Base-by-base conservation (phyloP, 441 rosid genomes). In the Erodium trifolium region DNA sequence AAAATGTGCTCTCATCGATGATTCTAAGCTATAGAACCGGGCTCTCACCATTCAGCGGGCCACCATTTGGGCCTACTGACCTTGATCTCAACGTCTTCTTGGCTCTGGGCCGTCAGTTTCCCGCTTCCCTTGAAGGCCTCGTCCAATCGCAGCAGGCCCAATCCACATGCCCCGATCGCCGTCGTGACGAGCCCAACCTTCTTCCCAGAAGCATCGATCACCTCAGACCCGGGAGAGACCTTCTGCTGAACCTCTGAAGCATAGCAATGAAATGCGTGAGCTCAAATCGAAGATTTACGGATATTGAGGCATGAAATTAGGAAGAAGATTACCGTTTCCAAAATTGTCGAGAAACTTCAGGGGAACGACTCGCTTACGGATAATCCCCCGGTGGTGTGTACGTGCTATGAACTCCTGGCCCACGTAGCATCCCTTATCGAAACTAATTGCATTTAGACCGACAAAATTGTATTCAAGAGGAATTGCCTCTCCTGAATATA, bases 361-460 rank as follows among this genome's bases (percentile, higher is more conserved):
- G 19, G 98, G 97, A 72, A 92, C 78, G 76, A 91, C 70, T 2
- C 98, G 94, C 75, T 92, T 94, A 35, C 94, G 89, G 68, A 92
- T 86, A 41, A 88, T 89, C 14, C 99, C 97, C 57, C 94, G 75
- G 64, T 90, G 97, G 69, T 92, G 98, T 0, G 98, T 94, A 55
- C 98, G 93, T 65, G 99, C 97, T 62, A 94, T 79, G 65, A 94
- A 88, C 81, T 94, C 99, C 82, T 94, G 98, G 41, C 99, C 98
- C 19, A 92, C 94, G 18, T 90, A 94, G 76, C 99, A 94, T 39
- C 99, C 98, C 81, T 92, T 92, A 70, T 90, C 91, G 75, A 94
- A 94, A 78, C 92, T 94, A 78, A 94, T 88, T 0, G 96, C 98
- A 70, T 90, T 92, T 41, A 94, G 84, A 79, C 88, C 98, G 23